Base-by-base conservation (phyloP, 176 grass and related monocot species). In the Echinochloa phyllopogon region DNA sequence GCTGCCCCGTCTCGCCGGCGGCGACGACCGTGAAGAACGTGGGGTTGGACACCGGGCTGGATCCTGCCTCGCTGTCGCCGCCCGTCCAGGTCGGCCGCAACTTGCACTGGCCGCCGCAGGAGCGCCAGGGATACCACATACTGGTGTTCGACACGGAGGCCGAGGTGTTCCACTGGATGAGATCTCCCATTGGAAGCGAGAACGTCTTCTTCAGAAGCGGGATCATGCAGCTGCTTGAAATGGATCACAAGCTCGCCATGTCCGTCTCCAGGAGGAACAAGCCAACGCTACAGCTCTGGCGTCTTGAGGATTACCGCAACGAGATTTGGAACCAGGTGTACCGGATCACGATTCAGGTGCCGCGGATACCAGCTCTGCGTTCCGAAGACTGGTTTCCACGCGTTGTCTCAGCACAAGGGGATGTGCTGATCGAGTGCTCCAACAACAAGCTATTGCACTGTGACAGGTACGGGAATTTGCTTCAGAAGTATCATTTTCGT, bases 101-200 rank as follows among this genome's bases (percentile, higher is more conserved):
- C 52, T 65, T 86, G 75, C 65, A 62, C 43, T 86, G 84, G 75
- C 42, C 57, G 53, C 75, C 55, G 21, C 20, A 40, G 55, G 3
- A 2, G 13, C 8, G 8, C n/a, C 75, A 49, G 15, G 17, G 15
- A 18, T 45, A 50, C 41, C 56, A 62, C 8, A 61, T 86, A 36
- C 29, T 86, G 41, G 65, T 86, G 65, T 86, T 86, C 27, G 53
- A 78, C 29, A 86, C 65, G 1, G 3, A 25, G 84, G 5, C 27
- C 37, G 84, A 62, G 8, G 47, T 33, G 52, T 79, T 86, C 55
- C 16, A 20, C 41, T 79, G 75, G 65, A 50, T 61, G 52, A 45
- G 51, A 20, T 16, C 36, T 24, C 25, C 65, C 29, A 33, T 33
- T 33, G 29, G 29, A 33, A 33, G 29, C 29, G 29, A 33, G 29